Evolutionary conservation across 2,329 filamentous ascomycete genomes (phyloP).

Genomic region (Epichloe sp.): DNA sequence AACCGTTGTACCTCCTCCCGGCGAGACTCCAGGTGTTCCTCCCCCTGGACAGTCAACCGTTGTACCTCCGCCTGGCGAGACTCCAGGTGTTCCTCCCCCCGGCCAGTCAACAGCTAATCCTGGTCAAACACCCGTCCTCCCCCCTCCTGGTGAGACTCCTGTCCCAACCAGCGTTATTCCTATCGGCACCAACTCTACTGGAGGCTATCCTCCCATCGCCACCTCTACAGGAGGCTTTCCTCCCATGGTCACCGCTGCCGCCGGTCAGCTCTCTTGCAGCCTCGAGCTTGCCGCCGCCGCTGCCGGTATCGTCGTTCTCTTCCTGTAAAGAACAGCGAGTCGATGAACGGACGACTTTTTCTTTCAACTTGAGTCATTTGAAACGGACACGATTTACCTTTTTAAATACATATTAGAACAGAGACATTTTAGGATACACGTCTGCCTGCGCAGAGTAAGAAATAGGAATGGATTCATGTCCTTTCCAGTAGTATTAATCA

Average conservation of each 20-base stretch:
- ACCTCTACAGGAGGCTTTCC: conserved; percentile 1
- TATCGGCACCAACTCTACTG: background rate
- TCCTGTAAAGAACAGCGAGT: conserved; percentile 6
- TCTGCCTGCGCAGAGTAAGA: background rate
- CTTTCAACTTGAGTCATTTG: background rate
- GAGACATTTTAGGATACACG: background rate
- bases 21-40: too few relatives aligned
- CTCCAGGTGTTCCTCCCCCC: background rate
- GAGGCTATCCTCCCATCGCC: background rate
- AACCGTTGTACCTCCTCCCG: too few relatives aligned
- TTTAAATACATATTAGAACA: background rate
- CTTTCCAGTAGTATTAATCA: conserved; percentile 1
- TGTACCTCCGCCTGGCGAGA: too few relatives aligned
- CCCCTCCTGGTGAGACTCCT: background rate
- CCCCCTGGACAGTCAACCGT: background rate
- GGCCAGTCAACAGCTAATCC: background rate
- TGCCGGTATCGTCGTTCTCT: conserved; percentile 19
- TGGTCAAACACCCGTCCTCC: too few relatives aligned
- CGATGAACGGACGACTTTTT: background rate
- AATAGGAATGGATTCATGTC: background rate
- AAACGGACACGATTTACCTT: background rate
- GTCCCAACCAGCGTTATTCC: background rate
- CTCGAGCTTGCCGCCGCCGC: conserved; percentile 17
- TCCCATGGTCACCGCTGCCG: conserved; percentile 17
- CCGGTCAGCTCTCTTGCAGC: conserved; percentile 18